phyloP scores from a whole-genome alignment of 441 rosid genomes.

The Eruca vesicaria region DNA sequence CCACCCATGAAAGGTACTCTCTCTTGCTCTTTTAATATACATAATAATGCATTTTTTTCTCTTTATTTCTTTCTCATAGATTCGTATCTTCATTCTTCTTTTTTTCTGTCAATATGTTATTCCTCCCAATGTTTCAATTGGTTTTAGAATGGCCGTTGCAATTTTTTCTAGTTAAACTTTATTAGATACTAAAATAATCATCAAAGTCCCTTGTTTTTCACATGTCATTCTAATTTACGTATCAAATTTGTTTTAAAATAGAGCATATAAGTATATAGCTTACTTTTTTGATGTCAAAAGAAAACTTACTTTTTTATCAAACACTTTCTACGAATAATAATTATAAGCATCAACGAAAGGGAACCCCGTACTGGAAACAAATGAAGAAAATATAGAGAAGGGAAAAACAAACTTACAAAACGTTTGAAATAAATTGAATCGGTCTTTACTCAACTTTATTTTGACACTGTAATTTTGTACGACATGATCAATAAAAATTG shows the following conservation, averaged over 20 bases:
- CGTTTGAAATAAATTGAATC: neutral
- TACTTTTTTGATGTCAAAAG: no score
- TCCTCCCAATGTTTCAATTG: neutral
- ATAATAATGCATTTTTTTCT: neutral
- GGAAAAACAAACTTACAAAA: neutral
- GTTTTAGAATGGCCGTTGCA: neutral
- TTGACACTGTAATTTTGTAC: neutral
- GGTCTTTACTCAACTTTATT: neutral
- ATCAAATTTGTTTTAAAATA: neutral
- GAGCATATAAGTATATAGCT: no score
- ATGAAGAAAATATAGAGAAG: neutral
- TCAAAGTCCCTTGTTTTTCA: neutral
- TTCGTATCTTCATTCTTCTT: slow-evolving; percentile 1
- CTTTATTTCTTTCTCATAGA: neutral
- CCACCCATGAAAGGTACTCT: slow-evolving; percentile 67
- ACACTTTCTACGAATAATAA: neutral
- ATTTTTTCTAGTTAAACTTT: neutral
- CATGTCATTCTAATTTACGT: neutral
- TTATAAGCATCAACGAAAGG: neutral
- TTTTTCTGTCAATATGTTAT: neutral
- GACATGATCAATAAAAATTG: neutral
- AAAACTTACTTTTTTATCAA: neutral
- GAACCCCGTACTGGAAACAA: neutral
- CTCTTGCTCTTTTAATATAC: slow-evolving; percentile 14
- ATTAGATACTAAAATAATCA: neutral